Evolutionary conservation across 2,329 filamentous ascomycete genomes (phyloP).

Genomic region (Neocucurbitaria cava): DNA sequence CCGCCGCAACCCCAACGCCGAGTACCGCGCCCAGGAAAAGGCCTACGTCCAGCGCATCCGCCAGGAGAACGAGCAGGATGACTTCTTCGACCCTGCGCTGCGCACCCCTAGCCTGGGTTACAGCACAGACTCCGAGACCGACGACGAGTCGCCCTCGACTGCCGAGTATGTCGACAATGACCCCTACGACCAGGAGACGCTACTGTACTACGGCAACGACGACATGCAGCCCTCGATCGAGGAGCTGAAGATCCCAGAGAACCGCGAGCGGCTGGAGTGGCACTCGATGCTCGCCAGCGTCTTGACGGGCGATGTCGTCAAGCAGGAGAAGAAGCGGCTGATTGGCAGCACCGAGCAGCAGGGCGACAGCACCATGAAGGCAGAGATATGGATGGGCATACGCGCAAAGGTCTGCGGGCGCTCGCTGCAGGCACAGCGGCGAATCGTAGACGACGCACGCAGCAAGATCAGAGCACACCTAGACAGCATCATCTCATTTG

Average conservation of each 20-base stretch:
- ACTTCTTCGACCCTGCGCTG: conserved; percentile 74
- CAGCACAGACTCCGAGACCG: conserved; percentile 78
- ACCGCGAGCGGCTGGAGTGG: conserved; percentile 93
- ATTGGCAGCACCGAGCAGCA: conserved; percentile 82
- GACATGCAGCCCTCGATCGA: conserved; percentile 87
- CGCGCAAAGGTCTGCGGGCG: conserved; percentile 84
- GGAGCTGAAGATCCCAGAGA: conserved; percentile 85
- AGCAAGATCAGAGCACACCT: conserved; percentile 74
- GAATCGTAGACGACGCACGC: conserved; percentile 86
- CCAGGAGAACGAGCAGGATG: conserved; percentile 72
- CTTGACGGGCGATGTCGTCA: conserved; percentile 93
- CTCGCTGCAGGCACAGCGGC: conserved; percentile 81
- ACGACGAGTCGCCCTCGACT: conserved; percentile 88
- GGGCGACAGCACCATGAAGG: conserved; percentile 70
- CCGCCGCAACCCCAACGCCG: conserved; percentile 70
- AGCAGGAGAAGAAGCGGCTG: conserved; percentile 95
- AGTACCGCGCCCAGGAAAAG: conserved; percentile 85
- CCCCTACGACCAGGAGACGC: conserved; percentile 86
- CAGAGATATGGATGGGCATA: conserved; percentile 87
- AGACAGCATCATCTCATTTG: conserved; percentile 89
- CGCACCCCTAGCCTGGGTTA: conserved; percentile 73
- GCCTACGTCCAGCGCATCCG: conserved; percentile 93
- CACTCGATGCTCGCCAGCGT: conserved; percentile 97
- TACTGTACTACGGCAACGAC: conserved; percentile 91
- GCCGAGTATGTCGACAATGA: conserved; percentile 84